Base-by-base conservation (phyloP, 2,329 filamentous ascomycete genomes). In the Botryotinia convoluta region DNA sequence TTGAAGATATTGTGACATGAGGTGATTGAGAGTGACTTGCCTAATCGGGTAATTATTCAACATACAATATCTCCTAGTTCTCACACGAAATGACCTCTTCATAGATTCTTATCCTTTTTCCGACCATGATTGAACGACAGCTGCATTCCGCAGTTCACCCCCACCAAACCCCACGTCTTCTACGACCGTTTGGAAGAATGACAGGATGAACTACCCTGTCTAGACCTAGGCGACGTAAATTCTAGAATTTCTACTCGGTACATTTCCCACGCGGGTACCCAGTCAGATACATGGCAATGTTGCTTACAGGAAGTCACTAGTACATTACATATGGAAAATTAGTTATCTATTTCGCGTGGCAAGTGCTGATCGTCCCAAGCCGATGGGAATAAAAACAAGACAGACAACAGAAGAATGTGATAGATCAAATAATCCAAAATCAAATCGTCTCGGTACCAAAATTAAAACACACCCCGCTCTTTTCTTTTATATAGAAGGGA, bases 131-230 rank as follows among this genome's bases (percentile, higher is more conserved):
- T 37, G 44, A 67, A 37, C 45, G 32, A 57, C 26, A 68, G n/a
- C 64, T 68, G 64, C 48, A 68, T 37, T 5, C 29, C 48, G 45
- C 64, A 54, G 64, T 67, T 26, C 35, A 29, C n/a, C 48, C 64
- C 65, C 65, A 57, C 65, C 65, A 69, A 42, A 69, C 65, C 48
- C 65, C 65, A 69, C 35, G 65, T 57, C 65, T 32, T 29, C 32
- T 18, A 29, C n/a, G 37, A 69, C 48, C 37, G 32, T 39, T 67
- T 54, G 45, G 18, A 67, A 54, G n/a, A 42, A 42, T 42, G n/a
- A 42, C 48, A 57, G 65, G 48, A 57, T 42, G 5, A 32, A 69
- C 26, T 54, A 39, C 65, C 65, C 65, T 69, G 65, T 68, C n/a
- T 16, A 57, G 48, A 57, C 14, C n/a, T 32, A 68, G 65, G 48